Conservation (phyloP, 2,329 filamentous ascomycete species). For the Tolypocladium paradoxum region DNA sequence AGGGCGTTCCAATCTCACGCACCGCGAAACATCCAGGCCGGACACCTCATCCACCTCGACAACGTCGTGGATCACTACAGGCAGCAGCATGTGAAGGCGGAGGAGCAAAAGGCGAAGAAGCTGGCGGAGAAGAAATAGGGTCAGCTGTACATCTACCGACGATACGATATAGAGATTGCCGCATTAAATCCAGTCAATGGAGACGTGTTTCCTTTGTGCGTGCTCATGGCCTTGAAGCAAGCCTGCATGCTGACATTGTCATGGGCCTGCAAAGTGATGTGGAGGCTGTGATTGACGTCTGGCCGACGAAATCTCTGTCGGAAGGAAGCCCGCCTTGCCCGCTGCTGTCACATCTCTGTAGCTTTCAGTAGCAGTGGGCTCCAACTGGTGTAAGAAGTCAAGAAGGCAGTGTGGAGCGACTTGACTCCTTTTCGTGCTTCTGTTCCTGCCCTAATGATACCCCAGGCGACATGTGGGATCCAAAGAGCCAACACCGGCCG, state of each 20-base stretch:
- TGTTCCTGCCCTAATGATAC: background rate
- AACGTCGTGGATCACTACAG: constrained; percentile 47
- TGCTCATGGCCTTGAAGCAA: background rate
- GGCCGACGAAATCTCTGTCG: background rate
- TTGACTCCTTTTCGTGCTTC: background rate
- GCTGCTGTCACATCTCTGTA: background rate
- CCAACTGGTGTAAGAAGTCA: too few species aligned
- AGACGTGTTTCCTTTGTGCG: background rate
- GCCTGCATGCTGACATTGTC: background rate
- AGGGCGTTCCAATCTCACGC: constrained; percentile 42
- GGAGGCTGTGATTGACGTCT: background rate
- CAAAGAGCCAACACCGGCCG: too few species aligned
- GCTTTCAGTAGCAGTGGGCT: background rate
- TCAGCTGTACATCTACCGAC: constrained; percentile 7
- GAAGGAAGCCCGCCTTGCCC: background rate
- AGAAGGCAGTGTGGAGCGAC: background rate
- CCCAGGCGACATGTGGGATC: background rate
- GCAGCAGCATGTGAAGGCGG: constrained; percentile 41
- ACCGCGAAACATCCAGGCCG: constrained; percentile 42
- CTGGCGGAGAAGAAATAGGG: constrained; percentile 28
- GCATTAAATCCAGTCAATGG: background rate
- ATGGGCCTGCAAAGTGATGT: background rate
- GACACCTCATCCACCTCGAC: constrained; percentile 42
- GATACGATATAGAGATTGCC: background rate
- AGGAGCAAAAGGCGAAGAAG: constrained; percentile 43